Evolutionary conservation across 305 asterid species (phyloP).

Genomic region (Fraxinus greggii): DNA sequence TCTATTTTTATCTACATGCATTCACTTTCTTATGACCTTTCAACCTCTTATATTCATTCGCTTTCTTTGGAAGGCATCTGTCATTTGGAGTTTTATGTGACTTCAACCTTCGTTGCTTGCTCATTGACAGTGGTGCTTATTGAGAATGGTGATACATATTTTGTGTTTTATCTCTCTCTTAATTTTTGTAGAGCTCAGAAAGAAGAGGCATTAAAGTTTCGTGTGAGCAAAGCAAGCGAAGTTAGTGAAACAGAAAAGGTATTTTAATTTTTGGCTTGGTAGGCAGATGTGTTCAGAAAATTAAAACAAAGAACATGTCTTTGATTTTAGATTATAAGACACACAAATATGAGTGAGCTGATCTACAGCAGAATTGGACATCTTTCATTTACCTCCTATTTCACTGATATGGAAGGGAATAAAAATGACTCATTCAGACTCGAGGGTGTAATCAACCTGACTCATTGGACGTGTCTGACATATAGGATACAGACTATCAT

Average conservation of each 20-base stretch:
- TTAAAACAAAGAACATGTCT: slow-evolving; percentile 5
- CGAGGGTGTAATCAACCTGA: not conserved
- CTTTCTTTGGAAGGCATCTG: slow-evolving; percentile 18
- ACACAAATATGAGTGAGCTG: not conserved
- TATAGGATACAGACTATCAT: not conserved
- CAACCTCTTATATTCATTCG: slow-evolving; percentile 4
- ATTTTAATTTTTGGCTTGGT: slow-evolving; percentile 20
- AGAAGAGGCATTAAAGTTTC: slow-evolving; percentile 86
- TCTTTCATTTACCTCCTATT: not conserved
- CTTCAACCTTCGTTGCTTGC: slow-evolving; percentile 4
- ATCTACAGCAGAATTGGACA: not conserved
- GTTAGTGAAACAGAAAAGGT: slow-evolving; percentile 86
- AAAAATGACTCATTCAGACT: not conserved
- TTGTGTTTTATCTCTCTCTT: slow-evolving; percentile 25
- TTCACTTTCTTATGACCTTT: slow-evolving; percentile 1
- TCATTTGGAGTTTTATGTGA: not conserved
- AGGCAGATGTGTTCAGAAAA: slow-evolving; percentile 19
- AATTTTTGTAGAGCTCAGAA: slow-evolving; percentile 64
- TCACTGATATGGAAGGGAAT: not conserved
- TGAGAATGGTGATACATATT: slow-evolving; percentile 5
- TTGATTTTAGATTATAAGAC: slow-evolving; percentile 14
- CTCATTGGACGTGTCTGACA: not conserved
- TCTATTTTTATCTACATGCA: slow-evolving; percentile 10
- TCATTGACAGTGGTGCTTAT: slow-evolving; percentile 12
- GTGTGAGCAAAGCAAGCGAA: slow-evolving; percentile 73